Evolutionary conservation across 495 filamentous ascomycete genomes (phyloP).

Genomic region (Hypoxylon subgilvum): DNA sequence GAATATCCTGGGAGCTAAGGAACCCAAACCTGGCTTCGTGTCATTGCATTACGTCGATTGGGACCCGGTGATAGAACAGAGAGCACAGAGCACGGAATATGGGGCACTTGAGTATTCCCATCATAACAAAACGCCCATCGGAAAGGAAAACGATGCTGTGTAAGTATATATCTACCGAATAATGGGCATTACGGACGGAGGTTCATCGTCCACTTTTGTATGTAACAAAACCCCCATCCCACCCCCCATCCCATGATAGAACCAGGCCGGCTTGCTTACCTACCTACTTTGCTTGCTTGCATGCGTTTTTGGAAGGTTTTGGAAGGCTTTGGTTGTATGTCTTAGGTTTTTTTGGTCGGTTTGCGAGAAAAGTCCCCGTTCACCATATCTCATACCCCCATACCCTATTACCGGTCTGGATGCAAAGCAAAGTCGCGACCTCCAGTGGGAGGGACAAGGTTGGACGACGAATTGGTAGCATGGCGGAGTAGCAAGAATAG

Average conservation of each 20-base stretch:
- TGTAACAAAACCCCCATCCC: neutral
- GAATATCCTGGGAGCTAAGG: no score
- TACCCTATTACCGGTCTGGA: neutral
- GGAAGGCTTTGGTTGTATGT: neutral
- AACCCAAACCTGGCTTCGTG: neutral
- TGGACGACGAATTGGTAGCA: neutral
- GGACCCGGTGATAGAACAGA: neutral
- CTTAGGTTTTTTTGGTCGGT: slow-evolving; percentile 1
- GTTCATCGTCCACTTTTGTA: neutral
- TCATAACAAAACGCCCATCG: neutral
- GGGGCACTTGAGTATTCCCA: neutral
- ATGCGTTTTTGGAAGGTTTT: no score
- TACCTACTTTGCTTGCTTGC: no score
- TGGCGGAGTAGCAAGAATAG: slow-evolving; percentile 1
- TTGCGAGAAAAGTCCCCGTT: neutral
- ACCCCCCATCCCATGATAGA: neutral
- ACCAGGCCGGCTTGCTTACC: no score
- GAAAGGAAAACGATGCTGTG: slow-evolving; percentile 3
- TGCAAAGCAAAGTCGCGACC: no score
- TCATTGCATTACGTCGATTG: neutral
- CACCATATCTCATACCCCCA: no score
- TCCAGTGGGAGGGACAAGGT: neutral
- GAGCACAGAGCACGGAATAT: neutral
- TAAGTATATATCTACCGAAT: slow-evolving; percentile 30
- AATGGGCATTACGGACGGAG: neutral